Conservation (phyloP, 345 rosid genomes). For the Moricandia arvensis region DNA sequence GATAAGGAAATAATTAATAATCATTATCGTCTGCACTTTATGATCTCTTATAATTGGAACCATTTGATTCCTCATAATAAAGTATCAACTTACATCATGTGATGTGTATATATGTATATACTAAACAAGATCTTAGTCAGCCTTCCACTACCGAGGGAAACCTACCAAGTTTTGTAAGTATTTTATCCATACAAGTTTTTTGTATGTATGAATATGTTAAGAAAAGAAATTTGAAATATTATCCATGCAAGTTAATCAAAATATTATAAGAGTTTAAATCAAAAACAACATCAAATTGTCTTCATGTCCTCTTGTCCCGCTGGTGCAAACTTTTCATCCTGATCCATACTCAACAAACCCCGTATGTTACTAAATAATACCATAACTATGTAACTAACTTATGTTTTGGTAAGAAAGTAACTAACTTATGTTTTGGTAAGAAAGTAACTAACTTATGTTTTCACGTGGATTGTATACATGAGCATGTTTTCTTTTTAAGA, state of each 20-base stretch:
- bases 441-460: no score
- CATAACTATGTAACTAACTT: no score
- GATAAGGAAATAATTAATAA: background rate
- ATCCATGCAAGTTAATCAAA: slow-evolving; percentile 3
- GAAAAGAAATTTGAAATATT: background rate
- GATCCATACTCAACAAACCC: slow-evolving; percentile 6
- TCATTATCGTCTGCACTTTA: slow-evolving; percentile 29
- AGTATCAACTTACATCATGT: slow-evolving; percentile 32
- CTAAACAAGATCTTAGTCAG: slow-evolving; percentile 20
- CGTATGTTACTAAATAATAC: background rate
- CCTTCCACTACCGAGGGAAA: slow-evolving; percentile 2
- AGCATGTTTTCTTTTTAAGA: no score
- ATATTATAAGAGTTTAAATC: background rate
- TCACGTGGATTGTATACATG: no score
- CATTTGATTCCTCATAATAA: slow-evolving; percentile 10
- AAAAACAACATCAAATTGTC: slow-evolving; percentile 20
- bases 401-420: no score
- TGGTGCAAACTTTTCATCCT: slow-evolving; percentile 18
- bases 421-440: no score
- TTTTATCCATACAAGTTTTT: background rate
- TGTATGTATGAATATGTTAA: background rate
- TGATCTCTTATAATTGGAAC: background rate
- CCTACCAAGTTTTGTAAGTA: slow-evolving; percentile 8
- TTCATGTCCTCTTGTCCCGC: slow-evolving; percentile 20
- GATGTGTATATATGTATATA: slow-evolving; percentile 27